Conservation (phyloP, 1,284 basidiomycete species). For the Ceratorhiza oryzae-sativae region DNA sequence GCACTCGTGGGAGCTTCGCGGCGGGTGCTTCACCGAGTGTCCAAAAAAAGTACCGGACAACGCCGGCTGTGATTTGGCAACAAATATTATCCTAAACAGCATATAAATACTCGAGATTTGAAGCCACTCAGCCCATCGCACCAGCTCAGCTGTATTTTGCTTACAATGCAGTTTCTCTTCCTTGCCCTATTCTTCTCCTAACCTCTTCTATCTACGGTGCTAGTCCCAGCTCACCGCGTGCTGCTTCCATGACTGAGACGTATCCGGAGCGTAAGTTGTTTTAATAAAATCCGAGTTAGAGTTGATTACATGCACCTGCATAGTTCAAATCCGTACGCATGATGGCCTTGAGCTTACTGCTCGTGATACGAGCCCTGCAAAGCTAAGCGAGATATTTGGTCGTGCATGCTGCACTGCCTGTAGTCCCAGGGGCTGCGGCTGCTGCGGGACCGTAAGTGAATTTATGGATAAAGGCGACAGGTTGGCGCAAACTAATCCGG, state of each 20-base stretch:
- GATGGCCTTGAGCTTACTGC: slow-evolving; percentile 13
- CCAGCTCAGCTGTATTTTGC: not conserved
- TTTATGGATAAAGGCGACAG: too few relatives aligned
- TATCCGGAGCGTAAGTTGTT: slow-evolving; percentile 24
- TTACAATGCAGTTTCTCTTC: slow-evolving; percentile 4
- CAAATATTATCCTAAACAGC: too few relatives aligned
- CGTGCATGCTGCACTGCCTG: slow-evolving; percentile 29
- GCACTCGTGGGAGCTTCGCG: too few relatives aligned
- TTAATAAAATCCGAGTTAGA: not conserved
- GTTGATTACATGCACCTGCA: not conserved
- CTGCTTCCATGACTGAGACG: not conserved
- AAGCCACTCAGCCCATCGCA: not conserved
- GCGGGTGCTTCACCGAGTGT: too few relatives aligned
- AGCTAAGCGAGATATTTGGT: slow-evolving; percentile 17
- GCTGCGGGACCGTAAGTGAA: slow-evolving; percentile 17
- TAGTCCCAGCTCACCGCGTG: not conserved
- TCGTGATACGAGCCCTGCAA: slow-evolving; percentile 29
- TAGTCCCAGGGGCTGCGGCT: slow-evolving; percentile 13
- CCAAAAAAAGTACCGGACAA: too few relatives aligned
- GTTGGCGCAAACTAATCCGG: not conserved
- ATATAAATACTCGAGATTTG: not conserved
- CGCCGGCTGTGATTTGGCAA: too few relatives aligned
- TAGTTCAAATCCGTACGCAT: slow-evolving; percentile 10
- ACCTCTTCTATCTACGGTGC: not conserved
- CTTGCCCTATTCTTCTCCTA: not conserved